Percentiles rank a stretch among this genome's conserved stretches.
These are phyloP conservation scores for Rutstroemia sp. DNA, from an alignment of 2,329 filamentous ascomycete genomes.

Conservation along the genomic window DNA sequence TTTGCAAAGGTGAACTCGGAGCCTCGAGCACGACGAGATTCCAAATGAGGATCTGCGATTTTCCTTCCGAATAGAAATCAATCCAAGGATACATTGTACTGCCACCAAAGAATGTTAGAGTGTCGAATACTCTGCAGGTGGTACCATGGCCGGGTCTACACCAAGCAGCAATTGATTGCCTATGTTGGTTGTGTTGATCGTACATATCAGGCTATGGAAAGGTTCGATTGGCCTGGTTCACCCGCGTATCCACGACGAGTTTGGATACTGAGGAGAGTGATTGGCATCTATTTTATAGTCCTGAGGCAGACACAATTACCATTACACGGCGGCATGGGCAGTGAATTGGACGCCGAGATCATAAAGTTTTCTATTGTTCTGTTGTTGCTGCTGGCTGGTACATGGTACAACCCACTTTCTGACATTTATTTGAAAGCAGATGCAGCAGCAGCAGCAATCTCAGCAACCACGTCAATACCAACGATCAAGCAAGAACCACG, in stretches of 20 bases:
- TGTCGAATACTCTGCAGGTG: too few relatives aligned
- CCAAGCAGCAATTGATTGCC: too few relatives aligned
- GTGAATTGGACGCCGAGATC: not conserved
- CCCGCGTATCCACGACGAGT: too few relatives aligned
- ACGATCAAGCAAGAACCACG: conserved; percentile 5
- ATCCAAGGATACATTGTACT: not conserved
- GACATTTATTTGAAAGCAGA: not conserved
- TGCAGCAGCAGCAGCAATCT: not conserved
- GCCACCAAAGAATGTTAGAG: not conserved
- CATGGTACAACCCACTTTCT: not conserved
- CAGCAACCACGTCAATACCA: not conserved
- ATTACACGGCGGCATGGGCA: not conserved
- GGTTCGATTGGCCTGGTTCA: too few relatives aligned
- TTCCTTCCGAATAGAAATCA: not conserved
- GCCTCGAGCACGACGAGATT: not conserved
- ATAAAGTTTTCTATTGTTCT: not conserved
- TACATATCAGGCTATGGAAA: too few relatives aligned
- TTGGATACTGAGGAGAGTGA: too few relatives aligned
- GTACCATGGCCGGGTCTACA: too few relatives aligned
- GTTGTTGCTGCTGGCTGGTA: not conserved
- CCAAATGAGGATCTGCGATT: not conserved
- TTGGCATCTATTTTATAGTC: too few relatives aligned
- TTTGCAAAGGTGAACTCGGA: too few relatives aligned
- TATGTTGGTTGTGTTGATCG: too few relatives aligned
- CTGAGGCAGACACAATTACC: too few relatives aligned